Evolutionary conservation across 2,329 filamentous ascomycete genomes (phyloP).

Genomic region (Diaporthe ilicicola): DNA sequence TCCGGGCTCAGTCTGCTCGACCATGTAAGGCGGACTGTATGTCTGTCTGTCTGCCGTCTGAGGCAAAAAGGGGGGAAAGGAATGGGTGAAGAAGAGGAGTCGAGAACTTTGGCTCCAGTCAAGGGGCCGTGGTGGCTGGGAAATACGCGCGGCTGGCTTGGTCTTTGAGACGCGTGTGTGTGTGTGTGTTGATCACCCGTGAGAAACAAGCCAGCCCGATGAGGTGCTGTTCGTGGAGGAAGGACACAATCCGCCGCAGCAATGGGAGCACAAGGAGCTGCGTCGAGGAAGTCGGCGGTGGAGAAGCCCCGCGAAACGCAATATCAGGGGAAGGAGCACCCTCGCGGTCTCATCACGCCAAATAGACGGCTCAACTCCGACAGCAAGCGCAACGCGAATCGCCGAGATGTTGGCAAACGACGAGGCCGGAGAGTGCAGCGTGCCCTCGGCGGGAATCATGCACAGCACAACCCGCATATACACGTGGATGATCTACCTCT

Average conservation of each 20-base stretch:
- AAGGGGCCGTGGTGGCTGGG: neutral
- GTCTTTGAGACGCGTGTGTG: too few species aligned
- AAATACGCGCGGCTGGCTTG: neutral
- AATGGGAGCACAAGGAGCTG: too few species aligned
- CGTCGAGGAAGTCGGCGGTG: too few species aligned
- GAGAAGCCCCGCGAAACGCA: too few species aligned
- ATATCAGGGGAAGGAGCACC: neutral
- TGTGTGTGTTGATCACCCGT: neutral
- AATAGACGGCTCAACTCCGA: neutral
- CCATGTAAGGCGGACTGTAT: too few species aligned
- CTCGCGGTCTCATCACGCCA: neutral
- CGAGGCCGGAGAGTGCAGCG: neutral
- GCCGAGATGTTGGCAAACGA: neutral
- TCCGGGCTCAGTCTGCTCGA: too few species aligned
- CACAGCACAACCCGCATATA: neutral
- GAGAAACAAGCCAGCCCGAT: neutral
- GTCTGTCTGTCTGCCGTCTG: too few species aligned
- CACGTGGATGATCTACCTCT: neutral
- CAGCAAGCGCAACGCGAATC: neutral
- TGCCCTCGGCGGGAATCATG: neutral
- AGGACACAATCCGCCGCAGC: too few species aligned
- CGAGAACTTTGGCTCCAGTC: neutral
- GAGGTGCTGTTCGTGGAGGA: neutral
- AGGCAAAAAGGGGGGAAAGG: too few species aligned
- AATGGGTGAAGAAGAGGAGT: too few species aligned